Conservation (phyloP, 2,329 filamentous ascomycete genomes). For the Fusarium poae region DNA sequence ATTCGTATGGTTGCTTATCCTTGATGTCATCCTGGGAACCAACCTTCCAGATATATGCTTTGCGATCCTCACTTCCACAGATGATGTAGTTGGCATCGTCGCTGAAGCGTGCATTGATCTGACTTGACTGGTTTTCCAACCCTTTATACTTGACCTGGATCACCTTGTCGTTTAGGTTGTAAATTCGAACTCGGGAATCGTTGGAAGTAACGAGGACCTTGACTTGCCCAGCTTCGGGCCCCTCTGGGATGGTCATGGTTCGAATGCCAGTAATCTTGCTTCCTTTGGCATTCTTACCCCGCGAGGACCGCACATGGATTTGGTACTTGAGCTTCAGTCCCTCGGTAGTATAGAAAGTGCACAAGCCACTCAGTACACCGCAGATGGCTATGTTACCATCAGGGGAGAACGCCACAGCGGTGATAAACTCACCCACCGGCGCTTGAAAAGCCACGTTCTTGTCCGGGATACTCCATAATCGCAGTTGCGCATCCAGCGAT, state of each 20-base stretch:
- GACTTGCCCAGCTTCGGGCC: constrained; percentile 69
- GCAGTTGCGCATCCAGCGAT: constrained; percentile 86
- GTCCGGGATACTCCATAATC: constrained; percentile 97
- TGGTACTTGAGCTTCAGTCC: constrained; percentile 86
- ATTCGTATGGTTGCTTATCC: constrained; percentile 86
- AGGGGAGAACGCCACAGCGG: constrained; percentile 91
- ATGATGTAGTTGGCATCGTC: constrained; percentile 89
- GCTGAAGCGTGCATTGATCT: constrained; percentile 90
- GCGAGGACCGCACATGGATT: constrained; percentile 91
- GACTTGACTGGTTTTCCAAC: constrained; percentile 88
- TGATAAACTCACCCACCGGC: constrained; percentile 87
- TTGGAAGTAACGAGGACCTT: constrained; percentile 95
- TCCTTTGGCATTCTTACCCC: constrained; percentile 93
- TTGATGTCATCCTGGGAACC: constrained; percentile 70
- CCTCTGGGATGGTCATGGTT: constrained; percentile 70
- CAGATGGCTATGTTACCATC: constrained; percentile 92
- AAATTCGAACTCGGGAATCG: constrained; percentile 90
- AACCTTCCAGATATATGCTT: constrained; percentile 87
- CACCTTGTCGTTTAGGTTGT: constrained; percentile 86
- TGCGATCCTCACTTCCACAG: constrained; percentile 92
- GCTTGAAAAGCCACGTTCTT: constrained; percentile 89
- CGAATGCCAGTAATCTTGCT: constrained; percentile 98
- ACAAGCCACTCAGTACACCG: constrained; percentile 86
- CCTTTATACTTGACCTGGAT: constrained; percentile 92
- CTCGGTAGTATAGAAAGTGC: constrained; percentile 93